Evolutionary conservation across 2,329 filamentous ascomycete genomes (phyloP), one percentile per base, ranked within the genome.

Genomic region (Aplosporella prunicola): DNA sequence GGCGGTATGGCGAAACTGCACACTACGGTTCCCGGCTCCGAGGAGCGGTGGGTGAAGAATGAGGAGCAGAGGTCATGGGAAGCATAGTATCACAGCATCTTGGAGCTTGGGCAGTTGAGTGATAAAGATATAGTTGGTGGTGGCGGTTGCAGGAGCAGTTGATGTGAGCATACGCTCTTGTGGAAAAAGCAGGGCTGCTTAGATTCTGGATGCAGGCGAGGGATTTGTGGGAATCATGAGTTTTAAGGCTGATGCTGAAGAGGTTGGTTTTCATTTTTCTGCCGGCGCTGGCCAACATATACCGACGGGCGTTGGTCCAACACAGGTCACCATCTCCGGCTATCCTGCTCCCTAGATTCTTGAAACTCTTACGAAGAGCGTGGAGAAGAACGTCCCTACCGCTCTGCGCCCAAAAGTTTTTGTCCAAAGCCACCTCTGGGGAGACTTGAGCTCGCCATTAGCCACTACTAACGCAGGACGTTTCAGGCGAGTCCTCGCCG

Each of bases 101-200:
- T 84, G 9, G 80, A 86, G 59, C 57, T 86, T 10, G 81, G 14
- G 77, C 80, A 47, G 80, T 80, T 55, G 75, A 70, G 42, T 74
- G 66, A 1, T 50, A 30, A 30, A 39, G 17, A 35, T 15, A 35
- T 29, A 34, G 43, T 52, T 57, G 52, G 53, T 57, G 48, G 50
- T 35, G 31, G 6, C 28, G 35, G 27, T 42, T 40, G 39, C 40
- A 57, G 55, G 22, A 14, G 10, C 10, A 20, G 11, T 76, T 34
- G 67, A 66, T 22, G 63, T 74, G 22, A 44, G 20, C 37, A 26
- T 31, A 13, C 23, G 32, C 15, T 27, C 18, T 11, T 16, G 20
- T 41, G 41, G 29, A 35, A 25, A 14, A 41, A 16, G 20, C 22
- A 28, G 39, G 40, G 42, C 49, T 43, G 28, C 13, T 32, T 17